phyloP scores from a whole-genome alignment of 441 rosid species.

The Gossypium davidsonii region DNA sequence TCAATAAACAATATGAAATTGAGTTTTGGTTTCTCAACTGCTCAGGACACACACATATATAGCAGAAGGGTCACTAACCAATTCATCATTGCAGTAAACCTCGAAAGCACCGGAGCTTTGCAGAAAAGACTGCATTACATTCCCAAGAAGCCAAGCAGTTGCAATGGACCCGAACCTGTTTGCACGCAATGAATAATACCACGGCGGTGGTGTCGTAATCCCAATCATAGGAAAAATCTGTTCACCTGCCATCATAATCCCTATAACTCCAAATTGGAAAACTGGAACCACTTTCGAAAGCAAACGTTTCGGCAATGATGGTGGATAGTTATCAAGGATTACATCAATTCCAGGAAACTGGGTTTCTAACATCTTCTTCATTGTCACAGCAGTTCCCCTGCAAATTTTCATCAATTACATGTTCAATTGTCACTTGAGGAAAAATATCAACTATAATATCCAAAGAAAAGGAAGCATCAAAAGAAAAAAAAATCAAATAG shows the following conservation, averaged over 20 bases:
- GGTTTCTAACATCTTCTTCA: background rate
- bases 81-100: conserved; percentile 62
- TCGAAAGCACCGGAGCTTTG: conserved; percentile 96
- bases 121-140: conserved; percentile 77
- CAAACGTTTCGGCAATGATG: conserved; percentile 69
- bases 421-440: too few species aligned
- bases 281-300: conserved; percentile 69
- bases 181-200: conserved; percentile 77
- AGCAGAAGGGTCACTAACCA: conserved; percentile 37
- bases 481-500: background rate
- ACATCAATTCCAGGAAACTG: conserved; percentile 54
- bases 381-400: background rate
- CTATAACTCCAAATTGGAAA: conserved; percentile 77
- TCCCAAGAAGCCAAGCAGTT: conserved; percentile 87
- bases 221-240: conserved; percentile 76
- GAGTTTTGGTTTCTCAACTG: background rate
- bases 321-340: conserved; percentile 73
- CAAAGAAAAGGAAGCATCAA: background rate
- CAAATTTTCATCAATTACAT: too few species aligned
- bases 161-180: conserved; percentile 93
- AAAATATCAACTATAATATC: background rate
- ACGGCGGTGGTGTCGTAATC: conserved; percentile 61
- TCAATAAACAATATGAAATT: background rate
- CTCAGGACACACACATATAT: background rate
- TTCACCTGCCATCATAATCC: conserved; percentile 74